Conservation (phyloP, 192 early-diverging fungal genomes). For the Spizellomyces punctatus region DNA sequence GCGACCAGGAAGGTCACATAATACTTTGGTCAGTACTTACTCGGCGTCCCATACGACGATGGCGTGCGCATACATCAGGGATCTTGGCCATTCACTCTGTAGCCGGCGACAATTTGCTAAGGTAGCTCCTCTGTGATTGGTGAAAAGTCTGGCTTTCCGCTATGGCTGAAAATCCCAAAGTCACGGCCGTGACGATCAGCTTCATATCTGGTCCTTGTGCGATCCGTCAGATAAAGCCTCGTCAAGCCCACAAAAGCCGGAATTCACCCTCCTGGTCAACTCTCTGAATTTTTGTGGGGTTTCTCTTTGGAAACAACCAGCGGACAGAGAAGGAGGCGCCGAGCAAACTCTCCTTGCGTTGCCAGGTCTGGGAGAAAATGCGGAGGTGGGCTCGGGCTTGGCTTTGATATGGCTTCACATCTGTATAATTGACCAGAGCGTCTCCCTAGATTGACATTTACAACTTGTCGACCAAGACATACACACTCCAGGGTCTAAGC, state of each 20-base stretch:
- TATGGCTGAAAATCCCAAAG: slow-evolving; percentile 6
- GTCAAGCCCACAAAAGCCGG: neutral
- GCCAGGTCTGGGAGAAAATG: slow-evolving; percentile 19
- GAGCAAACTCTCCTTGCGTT: slow-evolving; percentile 9
- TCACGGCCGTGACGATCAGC: slow-evolving; percentile 33
- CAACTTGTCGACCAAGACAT: slow-evolving; percentile 2
- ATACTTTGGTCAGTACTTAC: slow-evolving; percentile 25
- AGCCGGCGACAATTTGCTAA: neutral
- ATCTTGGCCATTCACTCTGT: slow-evolving; percentile 16
- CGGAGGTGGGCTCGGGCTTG: neutral
- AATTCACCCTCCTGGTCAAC: slow-evolving; percentile 28
- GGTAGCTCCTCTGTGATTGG: neutral
- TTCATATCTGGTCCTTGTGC: slow-evolving; percentile 16
- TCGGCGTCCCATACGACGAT: slow-evolving; percentile 17
- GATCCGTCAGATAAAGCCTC: too few species aligned
- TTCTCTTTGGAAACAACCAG: neutral
- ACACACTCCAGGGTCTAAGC: slow-evolving; percentile 11
- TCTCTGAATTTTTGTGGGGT: slow-evolving; percentile 30
- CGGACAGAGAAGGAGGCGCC: neutral
- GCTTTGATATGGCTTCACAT: neutral
- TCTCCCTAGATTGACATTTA: slow-evolving; percentile 27
- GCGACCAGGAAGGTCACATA: slow-evolving; percentile 27
- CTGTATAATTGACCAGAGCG: neutral
- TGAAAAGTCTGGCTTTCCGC: neutral
- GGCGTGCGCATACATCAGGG: slow-evolving; percentile 19